Evolutionary conservation across 1,284 basidiomycete species (phyloP).

Genomic region (Ceratobasidium sp.): DNA sequence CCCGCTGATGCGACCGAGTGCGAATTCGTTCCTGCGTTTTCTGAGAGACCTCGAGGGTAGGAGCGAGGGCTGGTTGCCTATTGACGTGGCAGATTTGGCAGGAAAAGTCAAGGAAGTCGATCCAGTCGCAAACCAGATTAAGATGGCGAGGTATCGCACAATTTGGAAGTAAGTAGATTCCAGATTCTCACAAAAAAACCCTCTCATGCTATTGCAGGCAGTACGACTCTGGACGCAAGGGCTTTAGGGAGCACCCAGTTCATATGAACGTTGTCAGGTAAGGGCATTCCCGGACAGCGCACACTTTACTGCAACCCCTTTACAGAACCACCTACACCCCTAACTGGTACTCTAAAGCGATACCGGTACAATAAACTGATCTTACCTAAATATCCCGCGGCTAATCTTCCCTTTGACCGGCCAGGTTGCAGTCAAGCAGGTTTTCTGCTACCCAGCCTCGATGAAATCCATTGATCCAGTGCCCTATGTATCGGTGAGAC

Average conservation of each 20-base stretch:
- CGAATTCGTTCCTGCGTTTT: neutral
- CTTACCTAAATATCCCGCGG: neutral
- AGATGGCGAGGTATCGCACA: conserved; percentile 1
- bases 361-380: neutral
- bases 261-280: conserved; percentile 18
- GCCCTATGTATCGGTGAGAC: neutral
- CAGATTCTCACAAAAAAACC: too few species aligned
- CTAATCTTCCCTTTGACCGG: neutral
- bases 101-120: neutral
- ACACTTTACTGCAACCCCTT: too few species aligned
- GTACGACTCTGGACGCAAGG: neutral
- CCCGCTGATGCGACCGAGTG: conserved; percentile 19
- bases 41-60: conserved; percentile 10
- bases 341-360: conserved; percentile 36
- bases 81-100: conserved; percentile 10
- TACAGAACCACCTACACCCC: conserved; percentile 17
- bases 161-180: conserved; percentile 22
- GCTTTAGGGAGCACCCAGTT: neutral
- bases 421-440: conserved; percentile 4
- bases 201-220: too few species aligned
- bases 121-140: neutral
- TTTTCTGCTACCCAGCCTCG: neutral
- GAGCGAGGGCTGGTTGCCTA: conserved; percentile 7
- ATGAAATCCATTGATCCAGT: neutral
- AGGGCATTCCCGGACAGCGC: too few species aligned